Conservation (phyloP, 768 basidiomycete species). For the Russula sp. region DNA sequence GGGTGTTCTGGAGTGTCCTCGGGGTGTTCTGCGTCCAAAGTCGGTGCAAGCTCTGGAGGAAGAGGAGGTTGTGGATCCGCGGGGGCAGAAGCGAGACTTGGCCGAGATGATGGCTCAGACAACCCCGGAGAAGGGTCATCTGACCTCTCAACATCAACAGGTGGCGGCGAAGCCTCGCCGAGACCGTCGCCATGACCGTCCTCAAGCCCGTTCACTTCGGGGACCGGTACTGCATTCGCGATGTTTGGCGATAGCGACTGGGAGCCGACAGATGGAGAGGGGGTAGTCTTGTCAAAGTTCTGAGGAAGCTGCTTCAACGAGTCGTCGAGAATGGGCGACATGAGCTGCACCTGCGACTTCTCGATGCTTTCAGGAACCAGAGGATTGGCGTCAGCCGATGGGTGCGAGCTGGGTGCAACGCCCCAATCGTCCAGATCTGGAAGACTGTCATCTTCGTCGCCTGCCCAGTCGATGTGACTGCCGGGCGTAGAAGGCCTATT, state of each 20-base stretch:
- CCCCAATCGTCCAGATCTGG: constrained; percentile 88
- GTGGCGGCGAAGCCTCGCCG: background rate
- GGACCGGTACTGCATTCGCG: background rate
- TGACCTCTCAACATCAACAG: background rate
- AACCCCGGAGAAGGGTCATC: background rate
- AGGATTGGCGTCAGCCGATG: constrained; percentile 12
- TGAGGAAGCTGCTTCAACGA: constrained; percentile 24
- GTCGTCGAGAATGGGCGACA: constrained; percentile 24
- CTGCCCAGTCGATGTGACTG: constrained; percentile 86
- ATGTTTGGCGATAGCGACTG: constrained; percentile 5
- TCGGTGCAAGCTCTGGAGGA: background rate
- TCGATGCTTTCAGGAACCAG: constrained; percentile 25
- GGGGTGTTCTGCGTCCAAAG: background rate
- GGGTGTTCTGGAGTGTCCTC: background rate
- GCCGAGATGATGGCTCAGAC: background rate
- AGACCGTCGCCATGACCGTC: background rate
- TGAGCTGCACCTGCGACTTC: constrained; percentile 32
- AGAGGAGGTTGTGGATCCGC: background rate
- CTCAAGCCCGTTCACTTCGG: background rate
- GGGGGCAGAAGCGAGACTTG: background rate
- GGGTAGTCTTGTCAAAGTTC: constrained; percentile 17
- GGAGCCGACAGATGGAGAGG: constrained; percentile 10
- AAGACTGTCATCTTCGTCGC: constrained; percentile 73
- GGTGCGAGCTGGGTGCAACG: constrained; percentile 41
- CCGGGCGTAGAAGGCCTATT: constrained; percentile 59